Evolutionary conservation across 495 filamentous ascomycete genomes (phyloP).

Genomic region (Trichodelitschia bisporula): DNA sequence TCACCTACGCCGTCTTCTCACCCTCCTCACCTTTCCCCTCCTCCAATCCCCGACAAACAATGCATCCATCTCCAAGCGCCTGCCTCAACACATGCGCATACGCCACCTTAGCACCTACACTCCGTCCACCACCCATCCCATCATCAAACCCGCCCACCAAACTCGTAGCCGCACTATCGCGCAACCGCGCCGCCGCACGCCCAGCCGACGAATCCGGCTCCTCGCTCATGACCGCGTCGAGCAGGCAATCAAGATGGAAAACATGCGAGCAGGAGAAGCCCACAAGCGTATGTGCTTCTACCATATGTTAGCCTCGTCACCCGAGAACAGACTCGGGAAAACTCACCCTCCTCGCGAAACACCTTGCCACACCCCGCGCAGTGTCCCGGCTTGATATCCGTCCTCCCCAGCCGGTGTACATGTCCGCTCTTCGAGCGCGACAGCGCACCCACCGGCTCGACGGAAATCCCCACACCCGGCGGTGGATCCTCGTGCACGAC

Average conservation of each 20-base stretch:
- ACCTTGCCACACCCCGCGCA: conserved; percentile 10
- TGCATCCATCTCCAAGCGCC: too few species aligned
- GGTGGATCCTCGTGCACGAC: conserved; percentile 24
- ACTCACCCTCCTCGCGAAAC: conserved; percentile 22
- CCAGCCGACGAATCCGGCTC: too few species aligned
- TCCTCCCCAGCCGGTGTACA: conserved; percentile 8
- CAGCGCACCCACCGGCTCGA: conserved; percentile 1
- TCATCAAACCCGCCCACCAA: too few species aligned
- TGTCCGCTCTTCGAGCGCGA: conserved; percentile 6
- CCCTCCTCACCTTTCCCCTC: too few species aligned
- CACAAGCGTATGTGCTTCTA: conserved; percentile 54
- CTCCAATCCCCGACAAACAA: too few species aligned
- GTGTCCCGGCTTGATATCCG: conserved; percentile 15
- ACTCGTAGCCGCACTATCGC: too few species aligned
- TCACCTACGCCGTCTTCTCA: too few species aligned
- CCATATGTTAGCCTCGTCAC: conserved; percentile 3
- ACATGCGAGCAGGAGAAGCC: conserved; percentile 83
- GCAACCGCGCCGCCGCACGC: conserved; percentile 17
- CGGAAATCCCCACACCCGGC: conserved; percentile 4
- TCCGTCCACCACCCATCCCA: too few species aligned
- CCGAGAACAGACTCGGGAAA: background rate
- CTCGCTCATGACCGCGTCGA: conserved; percentile 15
- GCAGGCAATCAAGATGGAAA: conserved; percentile 67
- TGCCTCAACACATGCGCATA: conserved; percentile 60
- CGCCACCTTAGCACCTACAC: conserved; percentile 69